Evolutionary conservation across 2,329 filamentous ascomycete genomes (phyloP).

Genomic region (Venturia carpophila): DNA sequence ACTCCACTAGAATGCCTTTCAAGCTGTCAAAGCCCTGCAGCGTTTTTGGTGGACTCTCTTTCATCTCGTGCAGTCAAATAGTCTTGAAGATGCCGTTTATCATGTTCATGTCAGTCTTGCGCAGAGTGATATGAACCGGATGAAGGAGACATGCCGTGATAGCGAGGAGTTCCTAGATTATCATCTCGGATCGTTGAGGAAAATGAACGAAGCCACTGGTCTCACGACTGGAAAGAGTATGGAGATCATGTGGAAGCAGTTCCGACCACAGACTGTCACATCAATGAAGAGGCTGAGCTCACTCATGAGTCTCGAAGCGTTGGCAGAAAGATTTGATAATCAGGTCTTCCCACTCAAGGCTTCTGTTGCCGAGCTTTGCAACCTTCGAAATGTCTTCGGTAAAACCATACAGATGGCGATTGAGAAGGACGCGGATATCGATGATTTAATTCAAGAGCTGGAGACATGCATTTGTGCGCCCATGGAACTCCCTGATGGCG

Average conservation of each 20-base stretch:
- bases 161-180: constrained; percentile 12
- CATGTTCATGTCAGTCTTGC: constrained; percentile 38
- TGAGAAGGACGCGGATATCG: constrained; percentile 3
- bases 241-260: constrained; percentile 66
- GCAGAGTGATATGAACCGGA: constrained; percentile 30
- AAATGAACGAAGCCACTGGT: constrained; percentile 62
- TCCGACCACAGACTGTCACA: constrained; percentile 53
- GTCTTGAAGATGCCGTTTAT: constrained; percentile 47
- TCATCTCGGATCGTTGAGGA: constrained; percentile 25
- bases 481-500: background rate
- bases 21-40: constrained; percentile 17
- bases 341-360: constrained; percentile 12
- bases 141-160: constrained; percentile 22
- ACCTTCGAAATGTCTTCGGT: background rate
- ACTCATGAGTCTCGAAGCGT: constrained; percentile 36
- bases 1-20: constrained; percentile 4
- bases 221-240: constrained; percentile 70
- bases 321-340: constrained; percentile 41
- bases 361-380: constrained; percentile 13
- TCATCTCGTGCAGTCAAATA: constrained; percentile 32
- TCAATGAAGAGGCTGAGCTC: constrained; percentile 32
- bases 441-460: constrained; percentile 10
- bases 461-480: background rate
- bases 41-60: constrained; percentile 45
- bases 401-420: background rate